phyloP scores from a whole-genome alignment of 208 protist genomes.

The Crithidia acanthocephali region DNA sequence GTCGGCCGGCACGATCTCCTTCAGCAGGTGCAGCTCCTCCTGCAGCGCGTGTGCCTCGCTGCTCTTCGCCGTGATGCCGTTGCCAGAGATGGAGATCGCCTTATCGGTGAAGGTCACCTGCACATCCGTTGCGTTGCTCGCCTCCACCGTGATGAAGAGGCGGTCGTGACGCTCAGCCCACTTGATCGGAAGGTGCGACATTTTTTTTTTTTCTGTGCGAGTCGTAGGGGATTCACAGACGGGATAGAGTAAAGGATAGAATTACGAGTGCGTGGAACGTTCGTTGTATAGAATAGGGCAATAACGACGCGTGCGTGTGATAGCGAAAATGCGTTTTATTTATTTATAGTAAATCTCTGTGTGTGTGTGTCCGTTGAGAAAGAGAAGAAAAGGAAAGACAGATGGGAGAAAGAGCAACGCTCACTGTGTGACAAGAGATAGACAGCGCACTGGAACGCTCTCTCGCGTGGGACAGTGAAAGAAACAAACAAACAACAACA shows the following conservation, averaged over 20 bases:
- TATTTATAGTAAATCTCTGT: neutral
- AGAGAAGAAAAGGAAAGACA: too few relatives aligned
- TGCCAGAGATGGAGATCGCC: conserved; percentile 67
- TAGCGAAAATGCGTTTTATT: neutral
- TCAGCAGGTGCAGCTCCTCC: conserved; percentile 73
- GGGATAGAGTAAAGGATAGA: too few relatives aligned
- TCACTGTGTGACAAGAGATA: too few relatives aligned
- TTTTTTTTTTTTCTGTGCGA: conserved; percentile 27
- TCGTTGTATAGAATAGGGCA: neutral
- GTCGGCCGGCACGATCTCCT: conserved; percentile 78
- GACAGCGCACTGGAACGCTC: neutral
- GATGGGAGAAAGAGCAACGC: too few relatives aligned
- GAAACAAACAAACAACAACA: neutral
- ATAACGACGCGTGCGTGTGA: too few relatives aligned
- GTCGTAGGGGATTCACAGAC: neutral
- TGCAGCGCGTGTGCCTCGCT: conserved; percentile 69
- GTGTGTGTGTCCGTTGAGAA: conserved; percentile 22
- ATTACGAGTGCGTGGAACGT: too few relatives aligned
- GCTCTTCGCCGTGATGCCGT: conserved; percentile 72
- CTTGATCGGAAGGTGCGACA: conserved; percentile 88
- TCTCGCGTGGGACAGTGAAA: neutral
- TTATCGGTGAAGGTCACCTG: conserved; percentile 83
- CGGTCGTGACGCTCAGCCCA: conserved; percentile 91
- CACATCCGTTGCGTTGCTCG: conserved; percentile 74
- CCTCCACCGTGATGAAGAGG: conserved; percentile 88